phyloP scores from a whole-genome alignment of 2,329 filamentous ascomycete genomes.

The Clarireedia paspali region DNA sequence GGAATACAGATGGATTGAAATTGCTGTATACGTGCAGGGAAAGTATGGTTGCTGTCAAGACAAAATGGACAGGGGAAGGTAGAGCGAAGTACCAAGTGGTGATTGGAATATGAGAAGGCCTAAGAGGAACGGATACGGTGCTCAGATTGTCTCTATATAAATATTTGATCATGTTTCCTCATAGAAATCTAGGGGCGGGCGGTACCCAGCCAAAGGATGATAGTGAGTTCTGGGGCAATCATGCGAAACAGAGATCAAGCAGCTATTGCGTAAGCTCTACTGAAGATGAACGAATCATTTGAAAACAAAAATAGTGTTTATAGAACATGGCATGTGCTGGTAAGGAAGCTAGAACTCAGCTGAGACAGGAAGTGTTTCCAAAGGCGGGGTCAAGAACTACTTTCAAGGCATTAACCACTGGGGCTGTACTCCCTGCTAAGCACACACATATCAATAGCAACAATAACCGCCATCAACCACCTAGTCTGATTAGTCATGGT shows the following conservation, averaged over 20 bases:
- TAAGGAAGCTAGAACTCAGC: neutral
- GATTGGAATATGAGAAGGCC: neutral
- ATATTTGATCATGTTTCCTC: neutral
- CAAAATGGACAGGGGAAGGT: too few species aligned
- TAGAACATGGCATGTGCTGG: neutral
- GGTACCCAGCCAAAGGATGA: too few species aligned
- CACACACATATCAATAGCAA: neutral
- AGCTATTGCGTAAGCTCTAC: too few species aligned
- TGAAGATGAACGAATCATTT: too few species aligned
- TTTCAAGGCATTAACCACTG: neutral
- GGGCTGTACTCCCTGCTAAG: neutral
- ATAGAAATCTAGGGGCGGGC: neutral
- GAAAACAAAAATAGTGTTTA: too few species aligned
- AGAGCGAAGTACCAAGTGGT: too few species aligned
- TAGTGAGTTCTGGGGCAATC: neutral
- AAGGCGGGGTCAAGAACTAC: neutral
- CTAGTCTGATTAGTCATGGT: constrained; percentile 2
- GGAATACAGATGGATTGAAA: too few species aligned
- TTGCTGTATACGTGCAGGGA: too few species aligned
- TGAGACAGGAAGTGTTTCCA: neutral
- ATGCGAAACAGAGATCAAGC: neutral
- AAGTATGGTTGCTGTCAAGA: too few species aligned
- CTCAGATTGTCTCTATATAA: too few species aligned
- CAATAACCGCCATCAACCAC: constrained; percentile 19
- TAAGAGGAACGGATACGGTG: neutral